Conservation (phyloP, 495 filamentous ascomycete species). For the Xylaria acuta region DNA sequence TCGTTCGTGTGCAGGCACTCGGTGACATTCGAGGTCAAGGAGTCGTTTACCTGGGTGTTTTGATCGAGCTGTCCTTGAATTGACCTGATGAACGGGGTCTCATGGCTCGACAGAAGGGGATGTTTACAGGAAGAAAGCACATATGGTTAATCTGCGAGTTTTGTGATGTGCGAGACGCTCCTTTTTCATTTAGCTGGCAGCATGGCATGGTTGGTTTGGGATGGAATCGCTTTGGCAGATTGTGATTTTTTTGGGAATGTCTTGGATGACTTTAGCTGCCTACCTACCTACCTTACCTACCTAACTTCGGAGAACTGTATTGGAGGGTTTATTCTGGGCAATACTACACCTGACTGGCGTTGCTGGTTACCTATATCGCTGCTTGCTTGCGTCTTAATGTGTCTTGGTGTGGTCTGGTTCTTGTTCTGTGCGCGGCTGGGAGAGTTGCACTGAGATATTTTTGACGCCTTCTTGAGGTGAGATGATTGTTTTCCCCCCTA, state of each 20-base stretch:
- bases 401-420: background rate
- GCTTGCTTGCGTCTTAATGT: background rate
- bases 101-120: background rate
- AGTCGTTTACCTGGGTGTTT: constrained; percentile 65
- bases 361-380: background rate
- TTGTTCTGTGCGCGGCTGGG: background rate
- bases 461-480: background rate
- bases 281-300: background rate
- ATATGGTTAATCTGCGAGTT: too few species aligned
- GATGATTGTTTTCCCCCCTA: background rate
- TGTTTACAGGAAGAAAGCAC: background rate
- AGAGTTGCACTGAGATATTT: background rate
- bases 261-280: background rate
- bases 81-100: background rate
- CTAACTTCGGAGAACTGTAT: background rate
- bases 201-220: constrained; percentile 19
- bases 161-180: background rate
- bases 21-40: constrained; percentile 60
- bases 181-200: constrained; percentile 10
- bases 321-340: constrained; percentile 5
- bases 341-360: background rate
- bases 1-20: constrained; percentile 44
- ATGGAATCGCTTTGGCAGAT: background rate
- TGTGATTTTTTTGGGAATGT: background rate
- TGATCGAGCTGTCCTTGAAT: constrained; percentile 27